phyloP scores from a whole-genome alignment of 352 stramenopile genomes.

The Pythium guiyangense region DNA sequence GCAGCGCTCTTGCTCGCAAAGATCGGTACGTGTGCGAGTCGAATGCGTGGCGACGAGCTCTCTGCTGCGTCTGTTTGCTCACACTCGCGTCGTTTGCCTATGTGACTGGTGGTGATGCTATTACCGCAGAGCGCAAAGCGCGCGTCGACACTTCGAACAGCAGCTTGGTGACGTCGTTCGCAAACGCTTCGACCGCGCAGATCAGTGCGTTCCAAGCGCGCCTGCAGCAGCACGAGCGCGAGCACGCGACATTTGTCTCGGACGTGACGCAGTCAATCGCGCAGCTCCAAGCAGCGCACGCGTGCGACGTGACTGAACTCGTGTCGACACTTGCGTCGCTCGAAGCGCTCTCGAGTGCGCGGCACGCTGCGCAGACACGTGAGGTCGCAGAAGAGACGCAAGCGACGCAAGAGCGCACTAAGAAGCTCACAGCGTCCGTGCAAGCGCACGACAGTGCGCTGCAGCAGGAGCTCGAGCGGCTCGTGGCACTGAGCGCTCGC shows the following conservation, averaged over 20 bases:
- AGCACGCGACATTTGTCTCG: constrained; percentile 37
- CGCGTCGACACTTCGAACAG: constrained; percentile 44
- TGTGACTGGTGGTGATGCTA: not conserved
- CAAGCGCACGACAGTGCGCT: constrained; percentile 22
- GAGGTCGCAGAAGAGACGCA: constrained; percentile 14
- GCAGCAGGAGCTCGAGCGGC: constrained; percentile 25
- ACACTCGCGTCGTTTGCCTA: not conserved
- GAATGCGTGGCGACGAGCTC: too few species aligned
- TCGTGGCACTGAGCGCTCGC: constrained; percentile 27
- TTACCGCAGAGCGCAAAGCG: constrained; percentile 34
- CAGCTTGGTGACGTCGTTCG: constrained; percentile 37
- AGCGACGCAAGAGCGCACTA: constrained; percentile 16
- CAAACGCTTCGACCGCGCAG: constrained; percentile 32
- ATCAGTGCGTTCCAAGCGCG: constrained; percentile 42
- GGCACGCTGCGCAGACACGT: constrained; percentile 15
- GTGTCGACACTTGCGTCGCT: constrained; percentile 25
- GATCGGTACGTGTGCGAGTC: constrained; percentile 29
- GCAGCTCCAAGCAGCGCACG: constrained; percentile 42
- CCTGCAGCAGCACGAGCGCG: constrained; percentile 43
- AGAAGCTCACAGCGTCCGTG: constrained; percentile 19
- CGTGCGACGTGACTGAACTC: constrained; percentile 35
- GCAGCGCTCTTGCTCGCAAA: constrained; percentile 41
- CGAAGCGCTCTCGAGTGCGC: constrained; percentile 19
- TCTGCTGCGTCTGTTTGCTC: not conserved
- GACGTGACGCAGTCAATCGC: constrained; percentile 39